Percentiles rank a stretch among this genome's conserved stretches.
phyloP scores from a whole-genome alignment of 2,329 filamentous ascomycete species.

The Talaromyces sp. region DNA sequence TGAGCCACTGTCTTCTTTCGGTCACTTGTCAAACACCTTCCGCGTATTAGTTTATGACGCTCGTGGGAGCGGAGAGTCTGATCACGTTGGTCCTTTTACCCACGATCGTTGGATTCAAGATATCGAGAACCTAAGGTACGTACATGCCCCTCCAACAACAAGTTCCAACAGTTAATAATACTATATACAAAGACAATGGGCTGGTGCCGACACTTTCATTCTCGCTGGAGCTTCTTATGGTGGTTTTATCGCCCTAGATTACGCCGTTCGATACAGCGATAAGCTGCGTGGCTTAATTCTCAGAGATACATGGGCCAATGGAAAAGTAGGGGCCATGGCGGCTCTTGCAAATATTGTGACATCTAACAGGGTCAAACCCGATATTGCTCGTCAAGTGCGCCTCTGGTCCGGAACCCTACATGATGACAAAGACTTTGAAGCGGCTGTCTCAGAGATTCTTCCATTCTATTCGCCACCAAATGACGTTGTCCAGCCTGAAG shows the following conservation, averaged over 20 bases:
- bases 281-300: not conserved
- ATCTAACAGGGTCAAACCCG: not conserved
- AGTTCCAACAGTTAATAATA: not conserved
- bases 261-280: not conserved
- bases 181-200: not conserved
- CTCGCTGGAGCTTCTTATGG: conserved; percentile 1
- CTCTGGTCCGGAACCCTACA: not conserved
- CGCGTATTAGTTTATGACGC: conserved; percentile 1
- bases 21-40: not conserved
- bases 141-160: not conserved
- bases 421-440: not conserved
- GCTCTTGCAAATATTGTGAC: not conserved
- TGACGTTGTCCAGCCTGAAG: not conserved
- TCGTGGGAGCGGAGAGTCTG: not conserved
- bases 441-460: not conserved
- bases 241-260: not conserved
- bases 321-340: not conserved
- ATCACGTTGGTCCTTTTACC: not conserved
- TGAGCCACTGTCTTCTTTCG: not conserved
- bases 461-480: not conserved
- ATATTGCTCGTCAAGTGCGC: not conserved
- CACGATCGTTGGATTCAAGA: conserved; percentile 3
- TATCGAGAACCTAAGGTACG: conserved; percentile 1
- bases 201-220: not conserved
- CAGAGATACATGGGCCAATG: not conserved